Evolutionary conservation across 2,329 filamentous ascomycete species (phyloP).

Genomic region (Arthroderma sp.): DNA sequence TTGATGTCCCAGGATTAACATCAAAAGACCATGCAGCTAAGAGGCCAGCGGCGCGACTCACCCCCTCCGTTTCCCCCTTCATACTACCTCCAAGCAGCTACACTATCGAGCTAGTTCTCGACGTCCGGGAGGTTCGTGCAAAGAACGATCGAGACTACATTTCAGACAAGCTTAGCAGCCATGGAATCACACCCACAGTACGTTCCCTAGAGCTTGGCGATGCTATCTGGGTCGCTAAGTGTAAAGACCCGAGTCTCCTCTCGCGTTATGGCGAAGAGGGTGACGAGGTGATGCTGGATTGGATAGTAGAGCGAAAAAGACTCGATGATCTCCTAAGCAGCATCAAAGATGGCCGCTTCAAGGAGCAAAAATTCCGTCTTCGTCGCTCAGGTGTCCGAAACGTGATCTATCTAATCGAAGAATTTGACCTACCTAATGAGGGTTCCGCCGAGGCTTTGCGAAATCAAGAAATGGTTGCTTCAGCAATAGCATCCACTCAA

Average conservation of each 20-base stretch:
- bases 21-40: no score
- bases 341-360: constrained; percentile 71
- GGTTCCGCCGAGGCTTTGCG: constrained; percentile 29
- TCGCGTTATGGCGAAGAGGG: constrained; percentile 40
- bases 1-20: no score
- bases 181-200: constrained; percentile 52
- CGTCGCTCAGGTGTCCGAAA: constrained; percentile 59
- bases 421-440: constrained; percentile 48
- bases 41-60: neutral
- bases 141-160: constrained; percentile 66
- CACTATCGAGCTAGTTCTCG: constrained; percentile 58
- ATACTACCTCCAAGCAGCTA: constrained; percentile 52
- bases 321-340: constrained; percentile 67
- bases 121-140: constrained; percentile 60
- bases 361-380: constrained; percentile 73
- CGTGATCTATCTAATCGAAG: constrained; percentile 66
- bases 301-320: constrained; percentile 68
- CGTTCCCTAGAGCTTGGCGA: constrained; percentile 61
- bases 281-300: constrained; percentile 63
- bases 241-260: constrained; percentile 46
- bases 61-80: constrained; percentile 36
- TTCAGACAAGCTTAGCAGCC: constrained; percentile 55
- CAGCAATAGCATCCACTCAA: constrained; percentile 63
- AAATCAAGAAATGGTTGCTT: constrained; percentile 55
- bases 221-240: constrained; percentile 66